Base-by-base conservation (phyloP, 352 stramenopile genomes). In the Phytophthora syringae region DNA sequence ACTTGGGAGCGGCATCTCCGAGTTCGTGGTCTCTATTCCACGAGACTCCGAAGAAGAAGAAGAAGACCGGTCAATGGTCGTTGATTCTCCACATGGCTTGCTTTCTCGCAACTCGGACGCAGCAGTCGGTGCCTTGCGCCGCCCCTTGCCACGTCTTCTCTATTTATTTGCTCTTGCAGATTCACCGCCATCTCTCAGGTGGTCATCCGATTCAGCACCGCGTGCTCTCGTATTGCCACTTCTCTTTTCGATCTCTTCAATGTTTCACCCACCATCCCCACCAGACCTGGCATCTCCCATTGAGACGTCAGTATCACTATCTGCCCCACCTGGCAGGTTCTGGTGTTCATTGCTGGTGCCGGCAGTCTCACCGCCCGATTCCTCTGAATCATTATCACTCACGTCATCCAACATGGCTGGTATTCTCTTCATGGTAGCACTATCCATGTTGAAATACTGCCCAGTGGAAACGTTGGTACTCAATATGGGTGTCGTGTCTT, bases 401-500 rank as follows among this genome's bases (percentile, higher is more conserved):
- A 47, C 47, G 5, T 51, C 42, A 47, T 47, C 20, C 11, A 45
- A n/a, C 12, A 47, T 49, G 1, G 28, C 25, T 28, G 25, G 40
- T 10, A 52, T 52, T 7, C 43, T 53, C 5, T 45, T 10, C 28
- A 52, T 52, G 20, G 40, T 39, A 25, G 16, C 32, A 20, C 27
- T 24, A 53, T 61, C 42, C 48, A 52, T 28, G 11, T 51, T 30
- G 36, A 61, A 22, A 49, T 61, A 61, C 15, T 48, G 18, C 7
- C 3, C 4, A 11, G 16, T 25, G 15, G 45, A 25, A 15, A 52
- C 11, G 11, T 13, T 40, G 15, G 34, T 18, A 16, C 5, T 18
- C 11, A 39, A 16, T 37, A 24, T n/a, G 16, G 40, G 22, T 10
- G 40, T 52, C 12, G 42, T 25, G 12, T 24, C 30, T 24, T 30